phyloP scores from a whole-genome alignment of 2,329 filamentous ascomycete genomes.

The Aspergillus sergii region DNA sequence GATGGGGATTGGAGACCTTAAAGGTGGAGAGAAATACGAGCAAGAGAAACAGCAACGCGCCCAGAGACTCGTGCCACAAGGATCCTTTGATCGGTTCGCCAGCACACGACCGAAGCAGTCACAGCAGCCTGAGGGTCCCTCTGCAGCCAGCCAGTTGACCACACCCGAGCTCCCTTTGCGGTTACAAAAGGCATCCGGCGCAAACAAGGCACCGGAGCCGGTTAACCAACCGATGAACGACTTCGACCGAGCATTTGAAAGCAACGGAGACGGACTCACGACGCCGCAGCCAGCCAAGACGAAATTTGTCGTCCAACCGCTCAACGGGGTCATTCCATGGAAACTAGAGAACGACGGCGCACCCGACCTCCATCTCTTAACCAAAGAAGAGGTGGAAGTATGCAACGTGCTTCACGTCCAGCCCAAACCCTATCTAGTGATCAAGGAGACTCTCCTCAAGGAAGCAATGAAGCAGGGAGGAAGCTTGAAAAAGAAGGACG shows the following conservation, averaged over 20 bases:
- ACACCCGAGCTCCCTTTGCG: slow-evolving; percentile 75
- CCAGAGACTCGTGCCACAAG: slow-evolving; percentile 68
- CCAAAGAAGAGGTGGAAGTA: slow-evolving; percentile 79
- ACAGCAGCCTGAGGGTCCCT: slow-evolving; percentile 69
- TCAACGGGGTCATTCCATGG: slow-evolving; percentile 54
- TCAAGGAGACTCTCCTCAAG: slow-evolving; percentile 90
- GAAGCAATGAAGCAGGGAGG: slow-evolving; percentile 90
- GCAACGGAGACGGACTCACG: slow-evolving; percentile 48
- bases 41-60: slow-evolving; percentile 77
- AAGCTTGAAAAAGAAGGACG: slow-evolving; percentile 88
- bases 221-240: slow-evolving; percentile 48
- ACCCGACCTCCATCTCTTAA: slow-evolving; percentile 79
- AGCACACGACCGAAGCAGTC: slow-evolving; percentile 71
- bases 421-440: slow-evolving; percentile 91
- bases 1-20: slow-evolving; percentile 80
- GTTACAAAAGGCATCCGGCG: slow-evolving; percentile 45
- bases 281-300: slow-evolving; percentile 46
- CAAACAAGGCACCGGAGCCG: slow-evolving; percentile 35
- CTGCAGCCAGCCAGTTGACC: slow-evolving; percentile 75
- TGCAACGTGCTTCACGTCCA: slow-evolving; percentile 83
- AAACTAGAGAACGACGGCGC: slow-evolving; percentile 74
- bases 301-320: slow-evolving; percentile 55
- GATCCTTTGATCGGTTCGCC: slow-evolving; percentile 83
- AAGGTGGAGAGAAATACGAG: slow-evolving; percentile 89
- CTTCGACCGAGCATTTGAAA: slow-evolving; percentile 57